phyloP scores from a whole-genome alignment of 805 yeast species.

The Millerago galiae region DNA sequence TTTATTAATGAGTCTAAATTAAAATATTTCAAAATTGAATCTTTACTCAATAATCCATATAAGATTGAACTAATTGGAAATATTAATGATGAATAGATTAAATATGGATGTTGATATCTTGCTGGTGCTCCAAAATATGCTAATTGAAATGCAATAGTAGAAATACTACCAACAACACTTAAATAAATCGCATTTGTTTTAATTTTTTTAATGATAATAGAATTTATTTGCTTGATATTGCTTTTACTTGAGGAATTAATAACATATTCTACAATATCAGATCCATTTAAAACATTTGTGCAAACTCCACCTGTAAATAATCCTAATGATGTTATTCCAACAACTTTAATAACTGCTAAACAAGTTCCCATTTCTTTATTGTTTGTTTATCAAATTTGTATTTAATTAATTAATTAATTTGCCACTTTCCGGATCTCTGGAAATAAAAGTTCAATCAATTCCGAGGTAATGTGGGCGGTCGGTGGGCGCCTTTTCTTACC shows the following conservation, averaged over 20 bases:
- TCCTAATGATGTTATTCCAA: conserved; percentile 68
- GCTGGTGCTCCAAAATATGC: conserved; percentile 54
- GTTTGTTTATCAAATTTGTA: not conserved
- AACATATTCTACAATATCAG: conserved; percentile 26
- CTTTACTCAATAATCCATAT: conserved; percentile 9
- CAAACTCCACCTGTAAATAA: conserved; percentile 47
- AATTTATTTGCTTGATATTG: conserved; percentile 17
- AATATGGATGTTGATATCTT: conserved; percentile 63
- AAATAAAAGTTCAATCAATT: no score
- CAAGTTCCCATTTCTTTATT: conserved; percentile 42
- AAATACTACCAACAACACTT: conserved; percentile 37
- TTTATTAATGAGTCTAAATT: conserved; percentile 7
- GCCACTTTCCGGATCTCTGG: no score
- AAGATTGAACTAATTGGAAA: conserved; percentile 18
- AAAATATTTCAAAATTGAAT: conserved; percentile 5
- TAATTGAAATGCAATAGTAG: conserved; percentile 44
- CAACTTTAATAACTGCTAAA: conserved; percentile 49
- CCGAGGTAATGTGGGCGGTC: no score
- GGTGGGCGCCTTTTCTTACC: no score
- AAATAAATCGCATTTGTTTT: conserved; percentile 22
- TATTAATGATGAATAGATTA: conserved; percentile 39
- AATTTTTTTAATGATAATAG: conserved; percentile 15
- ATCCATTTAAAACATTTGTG: conserved; percentile 23
- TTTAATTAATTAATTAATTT: no score
- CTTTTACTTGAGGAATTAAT: conserved; percentile 27